Base-by-base conservation (phyloP, 2,329 filamentous ascomycete species). In the Cercospora sp. region DNA sequence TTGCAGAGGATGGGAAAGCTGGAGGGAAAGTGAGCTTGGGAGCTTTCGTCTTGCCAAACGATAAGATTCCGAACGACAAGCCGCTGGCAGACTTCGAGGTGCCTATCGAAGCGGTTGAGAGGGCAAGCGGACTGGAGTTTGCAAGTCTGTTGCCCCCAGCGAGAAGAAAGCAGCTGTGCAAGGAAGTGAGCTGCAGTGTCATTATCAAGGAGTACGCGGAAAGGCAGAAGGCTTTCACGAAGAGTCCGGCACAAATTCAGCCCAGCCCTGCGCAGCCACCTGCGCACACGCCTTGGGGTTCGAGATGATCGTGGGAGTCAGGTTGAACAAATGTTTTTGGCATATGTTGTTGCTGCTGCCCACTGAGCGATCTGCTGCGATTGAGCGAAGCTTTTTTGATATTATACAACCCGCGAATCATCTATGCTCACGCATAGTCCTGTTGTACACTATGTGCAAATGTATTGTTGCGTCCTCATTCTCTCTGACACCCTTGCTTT, bases 1-100 rank as follows among this genome's bases (percentile, higher is more conserved):
- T 95, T 76, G 95, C 92, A 28, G 95, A 99, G 82, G 93, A 97
- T 76, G 91, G 91, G 3, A 80, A 78, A 67, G 75, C 79, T 2
- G 80, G 79, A 9, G 91, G 92, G 18, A 90, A 90, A 71, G 95
- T 99, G 36, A 93, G 93, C 33, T 83, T 99, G 39, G 95, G 92
- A 57, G 95, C 95, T 7, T 99, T 99, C 77, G 94, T 99, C 63
- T 85, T 99, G 75, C 95, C 95, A 16, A 99, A 99, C 79, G 93
- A 93, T 1, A 85, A 83, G 18, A 99, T 99, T 74, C 84, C 91
- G 42, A 99, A 97, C 80, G 86, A 89, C 69, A 97, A 95, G 83
- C 92, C 91, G 60, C 84, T 99, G 73, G 85, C 87, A 62, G 93
- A 97, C 77, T 99, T 99, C 76, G 94, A 98, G 84, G 95, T 98